phyloP scores from a whole-genome alignment of 345 rosid species.

The Turnera subulata region DNA sequence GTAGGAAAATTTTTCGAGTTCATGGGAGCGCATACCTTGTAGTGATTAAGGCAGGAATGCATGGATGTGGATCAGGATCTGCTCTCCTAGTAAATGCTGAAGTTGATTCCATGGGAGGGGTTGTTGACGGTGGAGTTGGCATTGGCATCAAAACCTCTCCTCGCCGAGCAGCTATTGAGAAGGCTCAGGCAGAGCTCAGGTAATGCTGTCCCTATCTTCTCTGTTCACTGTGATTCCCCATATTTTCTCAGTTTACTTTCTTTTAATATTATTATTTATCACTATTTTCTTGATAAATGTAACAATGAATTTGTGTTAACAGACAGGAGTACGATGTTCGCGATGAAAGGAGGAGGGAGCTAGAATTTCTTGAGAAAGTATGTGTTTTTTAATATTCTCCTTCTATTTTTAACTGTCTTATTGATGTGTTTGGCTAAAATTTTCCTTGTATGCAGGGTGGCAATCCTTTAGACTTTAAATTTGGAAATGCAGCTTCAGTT shows the following conservation, averaged over 20 bases:
- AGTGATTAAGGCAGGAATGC: conserved; percentile 44
- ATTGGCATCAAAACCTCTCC: conserved; percentile 88
- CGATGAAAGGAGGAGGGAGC: conserved; percentile 89
- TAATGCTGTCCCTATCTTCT: conserved; percentile 28
- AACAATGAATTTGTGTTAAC: conserved; percentile 29
- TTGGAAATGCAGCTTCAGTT: conserved; percentile 63
- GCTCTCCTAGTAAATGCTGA: conserved; percentile 87
- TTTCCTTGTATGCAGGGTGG: conserved; percentile 70
- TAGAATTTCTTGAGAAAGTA: conserved; percentile 99
- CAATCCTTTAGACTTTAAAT: conserved; percentile 95
- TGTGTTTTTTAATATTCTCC: conserved; percentile 21
- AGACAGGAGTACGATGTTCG: conserved; percentile 98
- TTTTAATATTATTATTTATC: background rate
- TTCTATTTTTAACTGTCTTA: conserved; percentile 17
- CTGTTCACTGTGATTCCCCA: background rate
- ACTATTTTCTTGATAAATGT: background rate
- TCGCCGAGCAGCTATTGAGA: conserved; percentile 79
- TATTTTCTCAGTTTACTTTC: conserved; percentile 3
- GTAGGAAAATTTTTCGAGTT: conserved; percentile 12
- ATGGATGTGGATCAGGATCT: conserved; percentile 64
- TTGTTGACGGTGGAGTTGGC: conserved; percentile 90
- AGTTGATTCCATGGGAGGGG: conserved; percentile 99
- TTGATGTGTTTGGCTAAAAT: conserved; percentile 12
- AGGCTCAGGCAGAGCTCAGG: conserved; percentile 97
- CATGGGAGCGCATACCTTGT: conserved; percentile 15